Evolutionary conservation across 1,284 basidiomycete species (phyloP), one percentile per base, ranked within the genome.

Genomic region (Inonotus obliquus): DNA sequence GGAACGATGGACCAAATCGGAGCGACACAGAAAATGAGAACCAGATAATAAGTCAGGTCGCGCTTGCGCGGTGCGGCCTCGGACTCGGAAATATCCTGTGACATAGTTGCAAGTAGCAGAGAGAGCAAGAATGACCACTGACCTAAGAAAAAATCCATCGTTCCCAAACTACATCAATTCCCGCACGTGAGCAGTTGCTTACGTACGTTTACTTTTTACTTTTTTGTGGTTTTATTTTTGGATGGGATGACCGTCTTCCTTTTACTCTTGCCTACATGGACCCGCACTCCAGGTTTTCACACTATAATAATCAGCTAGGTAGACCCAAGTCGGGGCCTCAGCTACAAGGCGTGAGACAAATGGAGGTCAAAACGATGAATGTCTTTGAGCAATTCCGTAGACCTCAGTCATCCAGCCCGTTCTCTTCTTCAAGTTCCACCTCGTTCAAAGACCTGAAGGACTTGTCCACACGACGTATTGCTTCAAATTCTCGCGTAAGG

Each of bases 401-500:
- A 25, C 37, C 55, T 17, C 56, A 55, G 35, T 44, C 57, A 37
- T 52, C 32, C 32, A 9, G 2, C 27, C 35, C 39, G 14, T 41
- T 47, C 37, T 54, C 52, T 6, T 48, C 54, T 35, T 57, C 58
- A 14, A 60, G 35, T 17, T 51, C 58, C 21, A 14, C 48, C n/a
- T 48, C 55, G 11, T 25, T 35, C 23, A 59, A 61, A n/a, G 52
- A 39, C 23, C 37, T 38, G 21, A 60, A 53, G 35, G 47, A 53
- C 21, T 9, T 48, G 17, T 71, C 77, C 14, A 73, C 78, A 37
- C 76, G 89, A 21, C 87, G 85, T 6, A 89, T 91, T 65, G 86
- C 82, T 14, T 88, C 88, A 17, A 92, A 91, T 69, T 86, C 89
- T 0, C 79, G 89, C 48, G 76, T 91, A n/a, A 87, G 86, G 67